Base-by-base conservation (phyloP, 164 flowering plant species). In the Tetracentron sinense region DNA sequence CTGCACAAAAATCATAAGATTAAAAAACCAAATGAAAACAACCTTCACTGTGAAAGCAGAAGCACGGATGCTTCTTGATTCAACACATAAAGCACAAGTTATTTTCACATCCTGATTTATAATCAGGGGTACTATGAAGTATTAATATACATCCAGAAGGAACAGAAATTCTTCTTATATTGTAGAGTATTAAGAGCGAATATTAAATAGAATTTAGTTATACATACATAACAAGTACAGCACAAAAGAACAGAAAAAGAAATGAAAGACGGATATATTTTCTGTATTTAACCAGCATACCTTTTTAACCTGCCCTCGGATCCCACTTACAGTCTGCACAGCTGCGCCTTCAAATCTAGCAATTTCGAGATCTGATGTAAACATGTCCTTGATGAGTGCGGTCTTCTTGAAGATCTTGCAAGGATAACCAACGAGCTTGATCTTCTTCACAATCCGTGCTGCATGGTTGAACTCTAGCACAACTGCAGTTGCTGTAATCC, bases 231-330 rank as follows among this genome's bases (percentile, higher is more conserved):
- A 16, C 12, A 33, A 19, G 22, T 50, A 16, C 8, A 54, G 47
- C n/a, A 17, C 26, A 61, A 11, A 61, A 7, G 49, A 56, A 56
- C 42, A 62, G 22, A 46, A 42, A 5, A 26, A 38, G 33, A n/a
- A 47, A 56, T 3, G 20, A 14, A 29, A 31, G 7, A 44, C 1
- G 23, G 47, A 11, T 2, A 38, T 12, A 35, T 33, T 26, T 54
- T n/a, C 25, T 4, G 16, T 3, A 49, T 56, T 12, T 28, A 23
- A 27, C 38, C 38, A 12, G 2, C 59, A 26, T 83, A 91, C 99
- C 97, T 91, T 94, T 75, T 94, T 91, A 66, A 94, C 92, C 68
- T 89, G 96, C 42, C 99, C 99, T 8, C 99, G 79, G 50, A 94
- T 94, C 26, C 96, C 92, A 83, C 98, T 94, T 64, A 88, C 97